Base-by-base conservation (phyloP, 768 basidiomycete species). In the Mycena indigotica region DNA sequence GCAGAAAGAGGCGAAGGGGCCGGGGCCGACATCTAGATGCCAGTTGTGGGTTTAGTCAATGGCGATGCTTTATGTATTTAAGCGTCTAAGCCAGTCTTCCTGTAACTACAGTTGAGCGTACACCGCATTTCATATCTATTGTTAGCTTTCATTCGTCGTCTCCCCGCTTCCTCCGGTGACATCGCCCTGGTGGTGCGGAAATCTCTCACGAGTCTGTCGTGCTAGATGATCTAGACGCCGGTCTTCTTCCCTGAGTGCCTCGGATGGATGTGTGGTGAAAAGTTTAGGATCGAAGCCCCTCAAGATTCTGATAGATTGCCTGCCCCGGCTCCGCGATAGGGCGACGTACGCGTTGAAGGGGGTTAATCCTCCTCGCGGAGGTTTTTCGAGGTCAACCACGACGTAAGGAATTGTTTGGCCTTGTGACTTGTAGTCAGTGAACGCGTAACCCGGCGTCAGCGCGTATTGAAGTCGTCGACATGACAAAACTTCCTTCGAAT, bases 351-450 rank as follows among this genome's bases (percentile, higher is more conserved):
- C 49, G 46, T 77, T 79, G 69, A 79, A 79, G 1, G 71, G 51
- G 0, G 58, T 70, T 3, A 78, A 61, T 1, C 45, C 51, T 13
- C 70, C 70, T 0, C 62, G 56, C 1, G 74, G 77, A 15, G 73
- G 76, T 44, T 57, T 60, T 5, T 67, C 67, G 4, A 80, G 71
- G 59, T 80, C 77, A 2, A 80, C 70, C 1, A 80, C 50, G 0
- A 75, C 71, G n/a, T 62, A 45, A 0, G 57, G 46, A 1, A 80
- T 66, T 0, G 77, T 80, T 56, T 80, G 77, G 0, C 77, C 79
- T 60, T 81, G 78, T 2, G 73, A 63, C 28, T 69, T 48, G 54
- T 77, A 79, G 58, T 78, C 76, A 0, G 75, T 79, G 62, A 80
- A 79, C 1, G 73, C 71, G 51, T 77, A 79, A 24, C 75, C 75